These are phyloP conservation scores for Cardiospermum halicacabum DNA, from an alignment of 345 rosid species.

Conservation along the genomic window DNA sequence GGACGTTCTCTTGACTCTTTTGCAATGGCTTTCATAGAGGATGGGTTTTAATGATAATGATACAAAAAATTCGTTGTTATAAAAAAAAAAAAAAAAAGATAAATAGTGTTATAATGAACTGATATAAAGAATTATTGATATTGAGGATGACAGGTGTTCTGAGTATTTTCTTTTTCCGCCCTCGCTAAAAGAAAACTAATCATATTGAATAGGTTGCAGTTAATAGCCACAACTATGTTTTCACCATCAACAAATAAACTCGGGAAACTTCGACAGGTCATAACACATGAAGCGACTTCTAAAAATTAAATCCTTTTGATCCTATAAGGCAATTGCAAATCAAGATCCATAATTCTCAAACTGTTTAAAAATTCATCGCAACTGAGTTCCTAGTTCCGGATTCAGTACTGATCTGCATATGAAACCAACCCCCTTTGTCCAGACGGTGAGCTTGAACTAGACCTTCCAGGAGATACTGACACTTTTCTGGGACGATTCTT, in stretches of 20 bases:
- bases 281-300: not conserved
- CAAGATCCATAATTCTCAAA: not conserved
- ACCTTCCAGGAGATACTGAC: constrained; percentile 36
- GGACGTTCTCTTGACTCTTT: too few species aligned
- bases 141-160: too few species aligned
- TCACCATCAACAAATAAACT: not conserved
- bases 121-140: too few species aligned
- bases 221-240: not conserved
- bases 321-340: not conserved
- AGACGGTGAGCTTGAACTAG: constrained; percentile 62
- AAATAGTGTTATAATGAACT: too few species aligned
- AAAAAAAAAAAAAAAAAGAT: too few species aligned
- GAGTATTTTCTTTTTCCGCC: too few species aligned
- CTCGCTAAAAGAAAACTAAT: not conserved
- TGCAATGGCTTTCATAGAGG: too few species aligned
- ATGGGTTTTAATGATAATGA: too few species aligned
- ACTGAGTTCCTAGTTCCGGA: constrained; percentile 8
- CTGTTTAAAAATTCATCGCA: not conserved
- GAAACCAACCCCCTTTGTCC: constrained; percentile 74
- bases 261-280: not conserved
- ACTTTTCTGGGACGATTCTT: constrained; percentile 23
- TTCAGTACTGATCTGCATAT: constrained; percentile 66
- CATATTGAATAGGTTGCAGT: too few species aligned
- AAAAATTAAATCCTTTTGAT: not conserved
- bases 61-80: too few species aligned